Base-by-base conservation (phyloP, 169 alveolate species). In the Plasmodium knowlesi region DNA sequence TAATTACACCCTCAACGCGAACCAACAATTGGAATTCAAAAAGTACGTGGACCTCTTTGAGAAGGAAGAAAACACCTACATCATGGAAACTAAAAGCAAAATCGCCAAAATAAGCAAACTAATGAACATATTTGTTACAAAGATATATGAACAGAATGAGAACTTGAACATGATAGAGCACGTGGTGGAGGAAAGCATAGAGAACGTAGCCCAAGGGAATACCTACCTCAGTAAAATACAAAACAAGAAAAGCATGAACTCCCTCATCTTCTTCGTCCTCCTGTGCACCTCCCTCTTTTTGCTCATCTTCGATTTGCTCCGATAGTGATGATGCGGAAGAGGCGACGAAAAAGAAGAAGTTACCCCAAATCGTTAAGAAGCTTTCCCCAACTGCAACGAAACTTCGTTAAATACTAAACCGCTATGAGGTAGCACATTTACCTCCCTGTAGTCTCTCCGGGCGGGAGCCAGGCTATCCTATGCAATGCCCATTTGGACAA, bases 91-190 rank as follows among this genome's bases (percentile, higher is more conserved):
- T 5, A 86, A 86, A 53, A 86, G 74, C 10, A 86, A 86, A 86
- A 74, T 86, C 39, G 93, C 93, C 46, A 86, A 86, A 86, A 86
- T 86, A 74, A 86, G 85, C 70, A 86, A 86, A 53, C 25, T 86
- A 76, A 86, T 86, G 93, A 86, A 86, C 43, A 76, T 86, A 32
- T 86, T 86, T 70, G 93, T 86, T 74, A 86, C 79, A 53, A 86
- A 86, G 80, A 86, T 86, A 76, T 86, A 86, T 86, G 93, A 86
- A 37, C 93, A 86, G 43, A 86, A 86, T 76, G 93, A 86, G 80
- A 86, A 86, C 81, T 54, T 86, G 71, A 86, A 12, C 67, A 86
- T 86, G 93, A 86, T 86, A 53, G 93, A 86, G 43, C 82, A 74
- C 46, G 81, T 86, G 39, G 73, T 86, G 81, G 93, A 86, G 80